Evolutionary conservation across 805 yeast species (phyloP), one percentile per base, ranked within the genome.

Genomic region (Candida awuae): DNA sequence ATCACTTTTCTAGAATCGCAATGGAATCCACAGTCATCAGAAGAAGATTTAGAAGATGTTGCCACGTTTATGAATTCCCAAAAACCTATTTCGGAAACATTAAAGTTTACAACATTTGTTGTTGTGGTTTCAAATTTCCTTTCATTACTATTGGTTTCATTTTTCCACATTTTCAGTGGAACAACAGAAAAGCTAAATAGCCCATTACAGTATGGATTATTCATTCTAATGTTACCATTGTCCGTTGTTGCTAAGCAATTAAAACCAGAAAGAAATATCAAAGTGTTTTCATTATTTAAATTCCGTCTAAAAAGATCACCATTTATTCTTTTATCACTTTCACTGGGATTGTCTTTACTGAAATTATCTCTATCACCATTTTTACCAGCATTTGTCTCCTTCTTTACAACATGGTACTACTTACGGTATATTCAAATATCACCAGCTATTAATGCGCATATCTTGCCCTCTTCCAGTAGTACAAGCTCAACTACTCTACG

Each of bases 341-440:
- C 49, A 8, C 26, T 48, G 10, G 6, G 36, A n/a, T 18, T 44
- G 12, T 48, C 90, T 19, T 44, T 70, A 3, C 34, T 63, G 1
- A 50, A 67, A 27, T 15, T 34, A 18, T 51, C 66, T 16, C 59
- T 71, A 22, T 66, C 70, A 44, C 81, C 84, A 35, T 62, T 70
- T 29, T 47, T 80, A 6, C 85, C 85, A 12, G 63, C 78, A 7
- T 60, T 60, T 16, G 61, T 63, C 17, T 76, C 80, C 34, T 86
- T 88, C 50, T 59, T 84, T 35, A 63, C 75, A 2, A 67, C 88
- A 14, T 88, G 90, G 84, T 54, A 63, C 34, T 90, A 86, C 55
- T 66, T 88, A 49, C 70, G 97, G 48, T 88, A 85, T 58, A 78
- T 63, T 63, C 92, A 86, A 52, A 53, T 70, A 13, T 68, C 73